Evolutionary conservation across 306 rosid species (phyloP).

Genomic region (Abrus pulchellus): DNA sequence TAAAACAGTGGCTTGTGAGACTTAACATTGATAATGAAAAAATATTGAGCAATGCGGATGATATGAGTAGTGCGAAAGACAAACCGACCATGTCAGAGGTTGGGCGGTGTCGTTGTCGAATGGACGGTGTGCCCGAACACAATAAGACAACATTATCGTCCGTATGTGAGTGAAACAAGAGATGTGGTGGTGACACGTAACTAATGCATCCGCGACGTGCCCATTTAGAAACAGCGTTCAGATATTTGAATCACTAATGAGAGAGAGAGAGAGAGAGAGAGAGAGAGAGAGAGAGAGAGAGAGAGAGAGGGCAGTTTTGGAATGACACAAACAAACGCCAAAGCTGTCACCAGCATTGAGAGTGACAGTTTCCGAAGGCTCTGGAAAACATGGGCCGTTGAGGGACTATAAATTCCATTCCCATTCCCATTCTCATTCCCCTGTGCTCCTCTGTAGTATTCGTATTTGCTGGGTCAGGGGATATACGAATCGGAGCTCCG

Average conservation of each 20-base stretch:
- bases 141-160: neutral
- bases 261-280: too few relatives aligned
- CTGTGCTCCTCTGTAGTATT: neutral
- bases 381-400: conserved; percentile 18
- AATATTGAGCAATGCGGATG: neutral
- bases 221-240: neutral
- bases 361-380: conserved; percentile 41
- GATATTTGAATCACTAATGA: neutral
- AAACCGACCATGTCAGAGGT: conserved; percentile 3
- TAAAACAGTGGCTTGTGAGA: too few relatives aligned
- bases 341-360: conserved; percentile 14
- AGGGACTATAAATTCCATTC: conserved; percentile 32
- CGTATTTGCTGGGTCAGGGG: conserved; percentile 8
- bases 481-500: conserved; percentile 53
- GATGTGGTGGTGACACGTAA: conserved; percentile 19
- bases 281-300: too few relatives aligned
- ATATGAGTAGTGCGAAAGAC: neutral
- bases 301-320: conserved; percentile 27
- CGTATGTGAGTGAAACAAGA: too few relatives aligned
- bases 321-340: conserved; percentile 9
- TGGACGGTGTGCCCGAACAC: conserved; percentile 18
- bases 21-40: too few relatives aligned
- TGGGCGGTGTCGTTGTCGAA: neutral
- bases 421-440: neutral
- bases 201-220: neutral